A percentile compares a stretch with the other conserved stretches of the same genome.
Evolutionary conservation across 2,329 filamentous ascomycete species (phyloP).

Genomic region (Diaporthe sp.): DNA sequence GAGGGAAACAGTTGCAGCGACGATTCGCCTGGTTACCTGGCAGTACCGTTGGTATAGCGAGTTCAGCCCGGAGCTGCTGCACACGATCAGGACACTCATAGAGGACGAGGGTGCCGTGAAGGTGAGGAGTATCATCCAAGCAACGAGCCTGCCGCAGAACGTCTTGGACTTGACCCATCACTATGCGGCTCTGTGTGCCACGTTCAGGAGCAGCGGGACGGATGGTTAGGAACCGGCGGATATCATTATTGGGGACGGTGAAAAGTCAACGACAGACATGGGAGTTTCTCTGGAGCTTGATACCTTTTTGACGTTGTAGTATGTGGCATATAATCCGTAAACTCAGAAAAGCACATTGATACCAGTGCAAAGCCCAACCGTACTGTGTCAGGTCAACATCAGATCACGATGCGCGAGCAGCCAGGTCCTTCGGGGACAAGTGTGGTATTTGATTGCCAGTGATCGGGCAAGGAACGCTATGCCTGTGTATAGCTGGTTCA

Average conservation of each 20-base stretch:
- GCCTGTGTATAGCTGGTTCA: not conserved
- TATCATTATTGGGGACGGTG: not conserved
- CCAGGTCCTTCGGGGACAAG: not conserved
- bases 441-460: not conserved
- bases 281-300: slow-evolving; percentile 36
- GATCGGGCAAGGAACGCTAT: not conserved
- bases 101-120: slow-evolving; percentile 98
- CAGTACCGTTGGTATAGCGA: slow-evolving; percentile 99
- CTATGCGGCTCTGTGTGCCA: slow-evolving; percentile 93
- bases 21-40: slow-evolving; percentile 95
- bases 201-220: slow-evolving; percentile 93
- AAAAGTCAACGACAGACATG: slow-evolving; percentile 21
- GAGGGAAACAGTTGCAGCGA: slow-evolving; percentile 83
- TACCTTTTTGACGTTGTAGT: slow-evolving; percentile 37
- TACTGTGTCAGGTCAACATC: not conserved
- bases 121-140: slow-evolving; percentile 96
- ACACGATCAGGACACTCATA: slow-evolving; percentile 90
- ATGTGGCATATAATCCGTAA: slow-evolving; percentile 24
- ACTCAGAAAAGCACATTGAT: slow-evolving; percentile 20
- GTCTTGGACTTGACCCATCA: slow-evolving; percentile 96
- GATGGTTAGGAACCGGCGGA: slow-evolving; percentile 74
- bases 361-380: slow-evolving; percentile 5
- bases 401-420: not conserved
- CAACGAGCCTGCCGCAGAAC: slow-evolving; percentile 91
- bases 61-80: slow-evolving; percentile 93